These are phyloP conservation scores for Paramyrothecium sp. DNA, from an alignment of 2,329 filamentous ascomycete genomes.

Conservation along the genomic window DNA sequence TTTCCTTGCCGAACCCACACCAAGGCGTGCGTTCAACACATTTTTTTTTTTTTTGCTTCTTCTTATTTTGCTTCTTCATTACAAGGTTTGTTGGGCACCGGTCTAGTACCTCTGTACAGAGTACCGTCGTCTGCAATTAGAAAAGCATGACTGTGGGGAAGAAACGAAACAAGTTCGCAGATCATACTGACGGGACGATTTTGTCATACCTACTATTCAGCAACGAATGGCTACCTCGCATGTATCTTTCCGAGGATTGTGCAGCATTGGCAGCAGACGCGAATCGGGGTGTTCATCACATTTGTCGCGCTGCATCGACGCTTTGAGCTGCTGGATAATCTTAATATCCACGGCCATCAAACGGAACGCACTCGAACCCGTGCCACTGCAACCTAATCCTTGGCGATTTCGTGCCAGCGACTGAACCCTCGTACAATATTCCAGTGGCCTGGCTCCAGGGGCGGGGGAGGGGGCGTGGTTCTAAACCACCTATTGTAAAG, in stretches of 20 bases:
- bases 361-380: background rate
- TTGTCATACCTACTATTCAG: conserved; percentile 19
- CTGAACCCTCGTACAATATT: background rate
- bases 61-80: background rate
- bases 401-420: too few species aligned
- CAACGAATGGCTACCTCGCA: conserved; percentile 2
- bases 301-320: too few species aligned
- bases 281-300: too few species aligned
- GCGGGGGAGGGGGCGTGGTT: background rate
- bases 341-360: too few species aligned
- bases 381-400: background rate
- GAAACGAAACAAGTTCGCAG: conserved; percentile 17
- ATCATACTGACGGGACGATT: conserved; percentile 14
- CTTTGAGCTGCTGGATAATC: too few species aligned
- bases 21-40: background rate
- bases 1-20: background rate
- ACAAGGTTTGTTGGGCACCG: background rate
- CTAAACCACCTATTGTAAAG: background rate
- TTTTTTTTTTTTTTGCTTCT: too few species aligned
- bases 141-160: conserved; percentile 16
- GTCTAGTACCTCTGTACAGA: too few species aligned
- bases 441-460: background rate
- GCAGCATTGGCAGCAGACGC: too few species aligned
- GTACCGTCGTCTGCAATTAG: background rate
- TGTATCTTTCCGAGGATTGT: background rate